Evolutionary conservation across 768 basidiomycete genomes (phyloP), one percentile per base, ranked within the genome.

Genomic region (Agaricus subrufescens): DNA sequence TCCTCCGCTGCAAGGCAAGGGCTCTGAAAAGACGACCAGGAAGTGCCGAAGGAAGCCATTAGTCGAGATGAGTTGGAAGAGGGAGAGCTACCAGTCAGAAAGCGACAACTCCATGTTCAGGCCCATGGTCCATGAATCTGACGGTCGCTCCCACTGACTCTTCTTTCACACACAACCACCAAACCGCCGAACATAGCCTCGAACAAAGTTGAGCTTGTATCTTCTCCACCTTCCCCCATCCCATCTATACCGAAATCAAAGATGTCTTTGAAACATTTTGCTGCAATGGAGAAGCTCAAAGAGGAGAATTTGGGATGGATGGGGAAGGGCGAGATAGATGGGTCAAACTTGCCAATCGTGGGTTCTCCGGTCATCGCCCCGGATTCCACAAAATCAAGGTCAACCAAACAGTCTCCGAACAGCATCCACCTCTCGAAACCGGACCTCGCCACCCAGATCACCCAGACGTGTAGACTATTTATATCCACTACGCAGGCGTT

Each of bases 261-360:
- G 60, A 76, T 84, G 67, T 80, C 83, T 0, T 65, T 85, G 47
- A 80, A 78, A 60, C 83, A 85, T 58, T 85, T 83, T 60, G 79
- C 76, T 30, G 54, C 79, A 30, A 67, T 84, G 54, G 83, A 77
- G 73, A 78, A 76, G 65, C 73, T 76, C 61, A 71, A 74, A 52
- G 79, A 81, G 60, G 77, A 80, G 60, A 42, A 42, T 42, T 15
- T 15, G 2, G 40, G 40, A 1, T 7, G 7, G 37, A 38, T 8
- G 37, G 14, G 37, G 7, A 19, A 42, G 40, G 10, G 12, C 19
- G 40, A 42, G 40, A 42, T 2, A 6, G 12, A 6, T 15, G 40
- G 19, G 40, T 15, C 39, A 11, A 50, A 60, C 15, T 61, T 58
- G 38, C 55, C 54, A 5, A 43, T 52, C 45, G 48, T 55, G 34